A percentile compares a stretch with the other conserved stretches of the same genome.
phyloP scores from a whole-genome alignment of 495 filamentous ascomycete species.

The Geoglossum glabrum region DNA sequence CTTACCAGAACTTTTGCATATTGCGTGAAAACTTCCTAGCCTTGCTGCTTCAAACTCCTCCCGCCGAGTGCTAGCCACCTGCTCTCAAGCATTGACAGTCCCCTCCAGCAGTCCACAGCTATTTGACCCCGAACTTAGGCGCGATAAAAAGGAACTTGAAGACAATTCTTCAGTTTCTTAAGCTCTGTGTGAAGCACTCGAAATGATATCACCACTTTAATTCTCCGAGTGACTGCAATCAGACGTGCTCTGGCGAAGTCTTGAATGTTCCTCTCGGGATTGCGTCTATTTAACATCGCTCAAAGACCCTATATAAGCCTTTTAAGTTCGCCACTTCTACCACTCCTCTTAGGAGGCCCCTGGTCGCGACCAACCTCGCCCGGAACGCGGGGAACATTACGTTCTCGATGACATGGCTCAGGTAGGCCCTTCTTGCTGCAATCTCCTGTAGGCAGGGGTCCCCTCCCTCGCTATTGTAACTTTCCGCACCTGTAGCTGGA shows the following conservation, averaged over 20 bases:
- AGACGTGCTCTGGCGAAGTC: no score
- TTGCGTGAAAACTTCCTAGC: neutral
- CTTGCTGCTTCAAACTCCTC: no score
- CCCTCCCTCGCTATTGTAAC: conserved; percentile 4
- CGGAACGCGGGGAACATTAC: conserved; percentile 68
- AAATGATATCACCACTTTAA: neutral
- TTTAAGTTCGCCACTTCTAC: conserved; percentile 88
- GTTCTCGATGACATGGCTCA: conserved; percentile 44
- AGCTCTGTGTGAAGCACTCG: neutral
- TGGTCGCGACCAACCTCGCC: conserved; percentile 66
- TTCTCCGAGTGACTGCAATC: neutral
- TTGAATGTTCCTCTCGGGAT: no score
- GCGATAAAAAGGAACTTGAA: neutral
- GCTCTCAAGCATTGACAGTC: no score
- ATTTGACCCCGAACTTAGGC: neutral
- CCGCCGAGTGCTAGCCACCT: no score
- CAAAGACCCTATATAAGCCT: conserved; percentile 92
- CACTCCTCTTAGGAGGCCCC: conserved; percentile 52
- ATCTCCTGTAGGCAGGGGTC: conserved; percentile 25
- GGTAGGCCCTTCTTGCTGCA: conserved; percentile 31
- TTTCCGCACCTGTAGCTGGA: conserved; percentile 10
- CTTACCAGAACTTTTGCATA: neutral
- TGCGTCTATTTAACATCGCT: conserved; percentile 61
- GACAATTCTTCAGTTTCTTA: neutral
- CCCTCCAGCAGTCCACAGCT: neutral